Conservation (phyloP, 257 asterid species). For the Prunella vulgaris region DNA sequence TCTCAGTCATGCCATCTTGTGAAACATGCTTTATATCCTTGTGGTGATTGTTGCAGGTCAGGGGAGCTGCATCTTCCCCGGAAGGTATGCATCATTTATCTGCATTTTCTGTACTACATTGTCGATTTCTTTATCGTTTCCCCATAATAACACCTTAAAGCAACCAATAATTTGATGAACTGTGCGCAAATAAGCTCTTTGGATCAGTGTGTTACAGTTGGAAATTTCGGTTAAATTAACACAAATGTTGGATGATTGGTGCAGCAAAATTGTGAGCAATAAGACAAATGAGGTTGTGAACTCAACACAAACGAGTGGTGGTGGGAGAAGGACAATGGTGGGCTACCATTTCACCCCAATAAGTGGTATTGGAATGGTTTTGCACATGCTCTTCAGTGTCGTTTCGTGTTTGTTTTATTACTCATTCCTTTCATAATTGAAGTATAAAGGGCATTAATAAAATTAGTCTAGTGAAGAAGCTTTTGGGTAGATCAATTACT, state of each 20-base stretch:
- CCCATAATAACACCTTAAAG: slow-evolving; percentile 18
- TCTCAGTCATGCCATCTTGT: slow-evolving; percentile 16
- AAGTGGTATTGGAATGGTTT: slow-evolving; percentile 20
- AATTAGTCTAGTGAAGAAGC: not conserved
- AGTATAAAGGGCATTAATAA: slow-evolving; percentile 34
- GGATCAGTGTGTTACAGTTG: not conserved
- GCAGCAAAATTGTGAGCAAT: slow-evolving; percentile 62
- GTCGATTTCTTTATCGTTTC: slow-evolving; percentile 30
- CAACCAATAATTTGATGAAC: slow-evolving; percentile 2
- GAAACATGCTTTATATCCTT: slow-evolving; percentile 26
- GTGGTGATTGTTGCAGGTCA: slow-evolving; percentile 74
- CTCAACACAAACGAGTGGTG: slow-evolving; percentile 62
- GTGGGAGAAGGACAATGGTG: slow-evolving; percentile 29
- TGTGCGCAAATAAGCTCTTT: not conserved
- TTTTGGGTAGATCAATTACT: slow-evolving; percentile 19
- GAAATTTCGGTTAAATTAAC: not conserved
- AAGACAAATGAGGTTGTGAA: slow-evolving; percentile 68
- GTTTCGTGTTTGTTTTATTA: slow-evolving; percentile 38
- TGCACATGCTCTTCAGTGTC: slow-evolving; percentile 28
- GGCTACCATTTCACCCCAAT: slow-evolving; percentile 29
- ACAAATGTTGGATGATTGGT: slow-evolving; percentile 11
- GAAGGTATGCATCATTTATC: slow-evolving; percentile 64
- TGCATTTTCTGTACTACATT: slow-evolving; percentile 23
- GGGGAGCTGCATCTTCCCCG: slow-evolving; percentile 89
- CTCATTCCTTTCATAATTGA: slow-evolving; percentile 41